Conservation (phyloP, 371 early-diverging fungal species). For the Rhizopus stolonifer region DNA sequence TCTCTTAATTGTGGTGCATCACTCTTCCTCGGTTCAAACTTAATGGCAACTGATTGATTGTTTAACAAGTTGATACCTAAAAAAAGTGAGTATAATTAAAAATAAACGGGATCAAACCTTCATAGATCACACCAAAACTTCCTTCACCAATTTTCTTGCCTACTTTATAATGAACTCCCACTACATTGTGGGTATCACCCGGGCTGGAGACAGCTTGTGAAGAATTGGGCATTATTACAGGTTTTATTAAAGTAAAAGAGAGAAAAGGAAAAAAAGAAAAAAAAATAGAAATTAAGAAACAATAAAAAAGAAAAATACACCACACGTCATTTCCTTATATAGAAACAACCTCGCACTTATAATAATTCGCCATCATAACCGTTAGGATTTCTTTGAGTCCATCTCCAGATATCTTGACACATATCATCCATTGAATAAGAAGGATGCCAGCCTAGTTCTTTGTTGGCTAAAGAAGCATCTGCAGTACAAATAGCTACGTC, state of each 20-base stretch:
- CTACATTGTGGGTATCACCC: no score
- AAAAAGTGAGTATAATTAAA: not conserved
- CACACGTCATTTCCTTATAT: slow-evolving; percentile 8
- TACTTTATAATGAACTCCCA: slow-evolving; percentile 93
- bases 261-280: slow-evolving; percentile 3
- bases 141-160: slow-evolving; percentile 96
- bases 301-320: not conserved
- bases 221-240: no score
- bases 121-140: slow-evolving; percentile 93
- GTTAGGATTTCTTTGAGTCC: slow-evolving; percentile 73
- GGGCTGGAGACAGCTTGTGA: slow-evolving; percentile 1
- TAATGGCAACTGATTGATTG: slow-evolving; percentile 87
- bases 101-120: slow-evolving; percentile 65
- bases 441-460: slow-evolving; percentile 78
- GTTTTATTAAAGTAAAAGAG: not conserved
- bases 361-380: slow-evolving; percentile 53
- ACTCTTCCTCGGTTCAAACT: slow-evolving; percentile 91
- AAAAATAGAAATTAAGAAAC: no score
- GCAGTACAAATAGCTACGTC: slow-evolving; percentile 84
- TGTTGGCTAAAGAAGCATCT: slow-evolving; percentile 68
- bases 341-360: slow-evolving; percentile 11
- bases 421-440: slow-evolving; percentile 72
- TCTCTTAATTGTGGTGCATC: slow-evolving; percentile 94
- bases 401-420: slow-evolving; percentile 87
- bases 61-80: slow-evolving; percentile 72